Base-by-base conservation (phyloP, 2,329 filamentous ascomycete genomes). In the Calonectria multiphialidica region DNA sequence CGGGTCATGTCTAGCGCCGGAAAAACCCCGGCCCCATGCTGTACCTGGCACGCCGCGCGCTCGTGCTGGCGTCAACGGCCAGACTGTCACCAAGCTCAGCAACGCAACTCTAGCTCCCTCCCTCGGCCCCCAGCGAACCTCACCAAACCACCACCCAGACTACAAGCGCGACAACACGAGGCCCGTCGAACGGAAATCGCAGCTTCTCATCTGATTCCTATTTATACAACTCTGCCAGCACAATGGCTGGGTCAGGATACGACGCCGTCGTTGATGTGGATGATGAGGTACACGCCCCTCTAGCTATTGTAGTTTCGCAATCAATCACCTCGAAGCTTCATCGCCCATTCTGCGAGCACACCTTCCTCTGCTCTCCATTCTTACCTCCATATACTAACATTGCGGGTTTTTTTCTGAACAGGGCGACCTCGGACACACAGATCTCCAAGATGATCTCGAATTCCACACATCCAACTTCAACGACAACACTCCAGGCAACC, bases 191-290 rank as follows among this genome's bases (percentile, higher is more conserved):
- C 47, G 18, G 28, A 35, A n/a, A 40, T 21, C n/a, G 12, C 49
- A 21, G 33, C 28, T 45, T 18, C 25, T 7, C 23, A 6, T 8
- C 21, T 21, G 30, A n/a, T 64, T 37, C 21, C 18, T 2, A 21
- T n/a, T 16, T 44, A 47, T 59, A 65, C 65, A 59, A 28, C 59
- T 70, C 25, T 65, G 61, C 57, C 69, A 30, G 73, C 81, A 87
- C 79, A 68, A 96, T 96, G 94, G 91, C 94, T 70, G 94, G 94
- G 84, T 90, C 94, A 82, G 96, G 96, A 79, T 99, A 99, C 84
- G 97, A 99, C 88, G 97, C 98, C 74, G 96, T 99, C 77, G 97
- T 99, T 72, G 97, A 99, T 81, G 93, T 98, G 68, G 97, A 99
- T 83, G 95, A 97, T 81, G 97, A 98, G 90, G 95, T 98, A 82